Base-by-base conservation (phyloP, 257 asterid genomes). In the Avicennia marina region DNA sequence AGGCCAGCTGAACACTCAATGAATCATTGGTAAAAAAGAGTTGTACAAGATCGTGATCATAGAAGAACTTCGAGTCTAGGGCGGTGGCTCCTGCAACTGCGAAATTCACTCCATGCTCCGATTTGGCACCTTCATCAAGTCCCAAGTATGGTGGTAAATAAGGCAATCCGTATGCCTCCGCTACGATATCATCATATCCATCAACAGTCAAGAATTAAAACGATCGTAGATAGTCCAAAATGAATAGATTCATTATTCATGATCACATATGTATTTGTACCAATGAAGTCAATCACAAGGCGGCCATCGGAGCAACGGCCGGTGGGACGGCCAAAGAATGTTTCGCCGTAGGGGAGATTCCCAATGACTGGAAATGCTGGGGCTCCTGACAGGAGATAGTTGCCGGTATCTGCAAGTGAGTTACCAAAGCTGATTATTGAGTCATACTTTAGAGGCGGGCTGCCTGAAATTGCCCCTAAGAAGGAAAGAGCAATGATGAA, bases 81-180 rank as follows among this genome's bases (percentile, higher is more conserved):
- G 82, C 89, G 32, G 89, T 81, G 15, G 89, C 82, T 50, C 89
- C 89, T 4, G 89, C 82, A 0, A 71, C 79, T 0, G 89, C 89
- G 43, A 81, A 81, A 44, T 78, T 81, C 38, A 75, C 77, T 21
- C 89, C 89, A 17, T 67, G 70, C 33, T 60, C 69, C 18, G 22
- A 25, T 52, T 75, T 69, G 16, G 47, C 41, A 1, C 73, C 84
- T 24, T 58, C 39, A 2, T 29, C 58, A 7, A 75, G 67, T 40
- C 67, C 75, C 42, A 78, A 46, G 63, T 75, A 81, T 0, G 89
- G 89, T 16, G 77, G 71, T 48, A 75, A 31, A 18, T 44, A 65
- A 12, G 89, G 85, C 26, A 81, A 58, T 47, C 80, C 82, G 43
- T 75, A 81, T 21, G 85, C 85, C 65, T 81, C 73, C 6, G 85